phyloP scores from a whole-genome alignment of 495 filamentous ascomycete species.

The Chaetomium fimeti region DNA sequence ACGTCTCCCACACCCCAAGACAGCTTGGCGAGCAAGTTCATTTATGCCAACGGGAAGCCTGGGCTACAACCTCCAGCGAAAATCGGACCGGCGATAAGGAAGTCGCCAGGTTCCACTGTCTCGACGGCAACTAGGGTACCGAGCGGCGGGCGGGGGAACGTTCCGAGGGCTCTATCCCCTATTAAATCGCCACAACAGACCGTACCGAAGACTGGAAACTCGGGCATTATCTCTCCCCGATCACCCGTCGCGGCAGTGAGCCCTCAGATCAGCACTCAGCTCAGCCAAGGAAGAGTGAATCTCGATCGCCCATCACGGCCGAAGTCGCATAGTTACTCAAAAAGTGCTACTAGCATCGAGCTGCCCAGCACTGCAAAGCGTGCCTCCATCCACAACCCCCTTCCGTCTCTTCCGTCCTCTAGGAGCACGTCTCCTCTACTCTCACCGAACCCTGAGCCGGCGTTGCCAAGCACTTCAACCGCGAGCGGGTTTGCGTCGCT shows the following conservation, averaged over 20 bases:
- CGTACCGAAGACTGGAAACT: constrained; percentile 23
- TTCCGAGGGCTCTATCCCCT: constrained; percentile 46
- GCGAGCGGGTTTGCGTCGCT: constrained; percentile 42
- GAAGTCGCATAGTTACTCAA: constrained; percentile 24
- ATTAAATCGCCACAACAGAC: constrained; percentile 40
- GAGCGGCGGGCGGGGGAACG: constrained; percentile 31
- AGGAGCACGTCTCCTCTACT: constrained; percentile 27
- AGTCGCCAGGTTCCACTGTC: constrained; percentile 42
- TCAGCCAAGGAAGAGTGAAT: constrained; percentile 15
- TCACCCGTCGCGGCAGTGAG: constrained; percentile 22
- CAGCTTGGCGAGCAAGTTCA: constrained; percentile 60
- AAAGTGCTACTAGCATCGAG: constrained; percentile 33
- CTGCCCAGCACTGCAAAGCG: constrained; percentile 28
- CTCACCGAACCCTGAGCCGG: constrained; percentile 15
- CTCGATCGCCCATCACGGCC: constrained; percentile 15
- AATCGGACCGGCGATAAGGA: constrained; percentile 32
- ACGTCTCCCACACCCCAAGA: constrained; percentile 37
- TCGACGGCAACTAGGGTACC: constrained; percentile 43
- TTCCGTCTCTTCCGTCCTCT: constrained; percentile 29
- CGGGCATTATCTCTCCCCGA: constrained; percentile 23
- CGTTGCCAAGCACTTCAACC: constrained; percentile 24
- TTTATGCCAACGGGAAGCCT: constrained; percentile 66
- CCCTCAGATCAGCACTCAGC: constrained; percentile 7
- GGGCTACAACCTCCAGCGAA: constrained; percentile 36
- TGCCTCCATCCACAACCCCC: constrained; percentile 26